Evolutionary conservation across 495 filamentous ascomycete species (phyloP).

Genomic region (Aspergillus nanangensis): DNA sequence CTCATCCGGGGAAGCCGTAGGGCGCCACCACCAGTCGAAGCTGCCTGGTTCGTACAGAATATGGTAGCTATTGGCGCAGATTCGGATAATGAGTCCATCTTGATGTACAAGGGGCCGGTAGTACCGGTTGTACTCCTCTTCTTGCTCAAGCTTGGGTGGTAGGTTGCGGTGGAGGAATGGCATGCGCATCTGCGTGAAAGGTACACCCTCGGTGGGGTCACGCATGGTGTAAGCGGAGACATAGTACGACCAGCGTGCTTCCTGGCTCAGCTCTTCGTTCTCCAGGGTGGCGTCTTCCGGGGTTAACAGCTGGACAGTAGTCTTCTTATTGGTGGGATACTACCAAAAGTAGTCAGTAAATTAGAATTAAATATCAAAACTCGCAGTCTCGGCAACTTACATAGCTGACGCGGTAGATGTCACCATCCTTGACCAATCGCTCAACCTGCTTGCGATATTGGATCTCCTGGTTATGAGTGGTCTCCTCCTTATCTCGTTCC

Average conservation of each 20-base stretch:
- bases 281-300: conserved; percentile 80
- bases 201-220: conserved; percentile 84
- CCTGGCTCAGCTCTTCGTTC: conserved; percentile 49
- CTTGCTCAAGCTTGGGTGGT: conserved; percentile 48
- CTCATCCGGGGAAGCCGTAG: conserved; percentile 26
- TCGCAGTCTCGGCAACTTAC: conserved; percentile 45
- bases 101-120: conserved; percentile 55
- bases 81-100: conserved; percentile 73
- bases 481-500: conserved; percentile 74
- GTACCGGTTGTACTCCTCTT: conserved; percentile 44
- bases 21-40: conserved; percentile 54
- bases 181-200: conserved; percentile 56
- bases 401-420: conserved; percentile 79
- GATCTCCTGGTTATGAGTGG: conserved; percentile 79
- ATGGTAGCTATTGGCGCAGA: conserved; percentile 78
- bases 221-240: conserved; percentile 83
- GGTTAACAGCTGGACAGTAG: conserved; percentile 66
- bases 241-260: conserved; percentile 83
- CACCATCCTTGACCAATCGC: conserved; percentile 80
- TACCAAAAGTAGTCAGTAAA: conserved; percentile 23
- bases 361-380: conserved; percentile 1
- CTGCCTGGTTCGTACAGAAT: conserved; percentile 72
- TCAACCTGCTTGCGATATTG: conserved; percentile 83
- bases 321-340: conserved; percentile 54
- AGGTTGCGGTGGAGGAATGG: conserved; percentile 73